These are phyloP conservation scores for Plantago major DNA, from an alignment of 257 asterid species.

Conservation along the genomic window DNA sequence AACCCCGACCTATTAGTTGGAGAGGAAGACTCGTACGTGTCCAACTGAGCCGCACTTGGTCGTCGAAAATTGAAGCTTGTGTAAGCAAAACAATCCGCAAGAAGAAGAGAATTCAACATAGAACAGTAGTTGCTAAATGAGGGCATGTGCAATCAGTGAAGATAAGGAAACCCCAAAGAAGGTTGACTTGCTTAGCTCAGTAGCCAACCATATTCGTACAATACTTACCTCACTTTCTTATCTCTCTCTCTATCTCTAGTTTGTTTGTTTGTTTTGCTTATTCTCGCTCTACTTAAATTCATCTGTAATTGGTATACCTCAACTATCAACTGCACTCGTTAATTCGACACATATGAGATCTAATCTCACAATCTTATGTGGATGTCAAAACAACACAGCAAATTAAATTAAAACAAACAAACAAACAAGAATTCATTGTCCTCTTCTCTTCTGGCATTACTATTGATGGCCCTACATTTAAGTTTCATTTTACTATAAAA, in stretches of 20 bases:
- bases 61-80: too few relatives aligned
- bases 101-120: too few relatives aligned
- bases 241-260: too few relatives aligned
- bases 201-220: constrained; percentile 19
- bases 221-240: too few relatives aligned
- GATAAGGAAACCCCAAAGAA: too few relatives aligned
- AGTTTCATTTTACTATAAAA: not conserved
- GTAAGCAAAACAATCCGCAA: too few relatives aligned
- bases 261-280: not conserved
- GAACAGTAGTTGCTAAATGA: too few relatives aligned
- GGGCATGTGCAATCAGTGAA: too few relatives aligned
- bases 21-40: too few relatives aligned
- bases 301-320: constrained; percentile 14
- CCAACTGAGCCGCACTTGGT: too few relatives aligned
- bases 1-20: too few relatives aligned
- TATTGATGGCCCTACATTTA: not conserved
- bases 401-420: not conserved
- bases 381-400: constrained; percentile 5
- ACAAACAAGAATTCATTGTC: not conserved
- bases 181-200: not conserved
- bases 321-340: constrained; percentile 20
- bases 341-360: not conserved
- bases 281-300: constrained; percentile 23
- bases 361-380: constrained; percentile 11
- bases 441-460: not conserved